phyloP scores from a whole-genome alignment of 495 filamentous ascomycete genomes.

The Pyrenopolyporus hunteri region DNA sequence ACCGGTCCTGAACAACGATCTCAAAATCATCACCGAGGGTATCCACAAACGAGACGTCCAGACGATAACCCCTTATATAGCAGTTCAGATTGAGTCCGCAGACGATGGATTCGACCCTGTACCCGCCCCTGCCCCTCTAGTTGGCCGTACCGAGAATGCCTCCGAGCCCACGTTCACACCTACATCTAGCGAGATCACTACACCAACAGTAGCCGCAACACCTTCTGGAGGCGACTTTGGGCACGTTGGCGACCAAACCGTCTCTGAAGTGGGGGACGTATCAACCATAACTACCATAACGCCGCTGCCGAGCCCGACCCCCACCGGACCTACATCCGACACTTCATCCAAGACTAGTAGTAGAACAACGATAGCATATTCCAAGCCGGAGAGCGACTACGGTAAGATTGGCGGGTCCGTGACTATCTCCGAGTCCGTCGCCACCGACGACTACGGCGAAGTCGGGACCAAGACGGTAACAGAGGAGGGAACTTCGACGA shows the following conservation, averaged over 20 bases:
- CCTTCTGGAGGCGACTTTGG: constrained; percentile 5
- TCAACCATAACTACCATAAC: constrained; percentile 4
- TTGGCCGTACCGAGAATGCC: constrained; percentile 6
- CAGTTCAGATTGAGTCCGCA: background rate
- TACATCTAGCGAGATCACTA: background rate
- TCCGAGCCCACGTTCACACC: background rate
- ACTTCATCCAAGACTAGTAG: background rate
- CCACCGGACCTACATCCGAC: background rate
- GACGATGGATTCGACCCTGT: background rate
- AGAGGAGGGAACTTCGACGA: too few species aligned
- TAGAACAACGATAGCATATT: constrained; percentile 1
- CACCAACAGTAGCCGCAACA: background rate
- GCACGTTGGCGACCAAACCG: constrained; percentile 6
- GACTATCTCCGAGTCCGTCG: constrained; percentile 13
- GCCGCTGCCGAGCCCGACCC: background rate
- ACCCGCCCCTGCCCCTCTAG: background rate
- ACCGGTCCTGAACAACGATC: constrained; percentile 27
- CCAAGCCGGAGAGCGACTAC: constrained; percentile 14
- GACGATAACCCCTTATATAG: constrained; percentile 1
- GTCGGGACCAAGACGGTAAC: constrained; percentile 16
- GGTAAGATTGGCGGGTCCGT: constrained; percentile 9
- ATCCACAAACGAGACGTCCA: background rate
- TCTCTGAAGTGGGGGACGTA: background rate
- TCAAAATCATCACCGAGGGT: constrained; percentile 1
- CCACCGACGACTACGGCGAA: constrained; percentile 17